These are phyloP conservation scores for Seminavis robusta DNA, from an alignment of 108 stramenopile species.

Conservation along the genomic window DNA sequence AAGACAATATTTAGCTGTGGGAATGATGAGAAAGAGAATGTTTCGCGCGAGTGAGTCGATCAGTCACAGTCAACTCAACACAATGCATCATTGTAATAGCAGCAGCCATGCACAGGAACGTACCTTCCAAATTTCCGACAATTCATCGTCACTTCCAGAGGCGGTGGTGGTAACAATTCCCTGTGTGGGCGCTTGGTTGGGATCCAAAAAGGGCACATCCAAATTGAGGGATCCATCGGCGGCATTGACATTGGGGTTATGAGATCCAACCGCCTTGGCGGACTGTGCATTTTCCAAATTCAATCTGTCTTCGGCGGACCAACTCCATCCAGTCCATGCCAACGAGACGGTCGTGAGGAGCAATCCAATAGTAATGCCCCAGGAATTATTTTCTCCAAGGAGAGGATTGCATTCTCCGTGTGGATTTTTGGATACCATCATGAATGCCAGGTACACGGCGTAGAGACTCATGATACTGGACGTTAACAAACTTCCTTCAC, in stretches of 20 bases:
- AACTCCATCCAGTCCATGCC: conserved; percentile 83
- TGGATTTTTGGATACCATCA: conserved; percentile 87
- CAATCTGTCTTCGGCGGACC: conserved; percentile 46
- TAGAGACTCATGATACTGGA: conserved; percentile 80
- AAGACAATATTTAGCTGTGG: conserved; percentile 92
- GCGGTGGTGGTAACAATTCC: conserved; percentile 76
- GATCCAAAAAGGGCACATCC: conserved; percentile 76
- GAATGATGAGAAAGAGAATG: conserved; percentile 16
- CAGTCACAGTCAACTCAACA: too few relatives aligned
- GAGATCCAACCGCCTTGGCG: conserved; percentile 20
- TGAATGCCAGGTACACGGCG: conserved; percentile 76
- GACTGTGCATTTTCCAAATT: conserved; percentile 31
- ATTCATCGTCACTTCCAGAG: too few relatives aligned
- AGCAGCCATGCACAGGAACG: too few relatives aligned
- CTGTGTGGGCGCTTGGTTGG: conserved; percentile 46
- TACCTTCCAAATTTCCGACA: too few relatives aligned
- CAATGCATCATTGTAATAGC: too few relatives aligned
- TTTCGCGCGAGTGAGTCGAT: conserved; percentile 15
- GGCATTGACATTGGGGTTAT: neutral
- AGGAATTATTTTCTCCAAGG: conserved; percentile 66
- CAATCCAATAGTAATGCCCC: conserved; percentile 74
- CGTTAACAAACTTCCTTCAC: conserved; percentile 87
- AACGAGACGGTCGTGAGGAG: conserved; percentile 73
- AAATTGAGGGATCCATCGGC: conserved; percentile 31
- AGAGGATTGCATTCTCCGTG: conserved; percentile 74